Percentiles rank a stretch among this genome's conserved stretches.
Conservation (phyloP, 2,329 filamentous ascomycete species). For the Cryphonectria radicalis region DNA sequence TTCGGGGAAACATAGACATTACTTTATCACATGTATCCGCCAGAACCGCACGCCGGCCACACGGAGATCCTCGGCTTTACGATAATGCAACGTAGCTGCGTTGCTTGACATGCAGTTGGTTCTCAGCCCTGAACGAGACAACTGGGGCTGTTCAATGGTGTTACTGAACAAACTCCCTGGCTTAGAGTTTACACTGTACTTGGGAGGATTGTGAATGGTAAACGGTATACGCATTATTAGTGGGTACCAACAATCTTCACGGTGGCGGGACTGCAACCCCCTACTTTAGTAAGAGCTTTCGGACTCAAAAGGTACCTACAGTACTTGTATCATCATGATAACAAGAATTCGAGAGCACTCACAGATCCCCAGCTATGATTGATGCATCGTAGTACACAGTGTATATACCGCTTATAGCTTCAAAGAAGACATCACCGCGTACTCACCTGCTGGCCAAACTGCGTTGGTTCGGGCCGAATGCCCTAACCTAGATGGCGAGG, state of each 20-base stretch:
- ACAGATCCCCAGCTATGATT: not conserved
- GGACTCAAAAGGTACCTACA: not conserved
- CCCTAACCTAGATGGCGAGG: not conserved
- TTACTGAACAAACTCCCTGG: not conserved
- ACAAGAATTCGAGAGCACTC: too few relatives aligned
- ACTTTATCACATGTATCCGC: not conserved
- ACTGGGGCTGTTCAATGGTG: not conserved
- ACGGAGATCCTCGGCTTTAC: not conserved
- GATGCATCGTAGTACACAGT: not conserved
- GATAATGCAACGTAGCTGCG: not conserved
- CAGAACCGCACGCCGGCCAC: not conserved
- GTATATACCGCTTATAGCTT: not conserved
- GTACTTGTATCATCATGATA: not conserved
- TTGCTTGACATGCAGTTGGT: not conserved
- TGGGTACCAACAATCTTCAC: not conserved
- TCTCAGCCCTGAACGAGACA: too few relatives aligned
- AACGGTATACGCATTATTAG: not conserved
- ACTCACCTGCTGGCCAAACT: too few relatives aligned
- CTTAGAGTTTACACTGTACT: not conserved
- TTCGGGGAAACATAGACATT: not conserved
- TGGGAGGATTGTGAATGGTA: not conserved
- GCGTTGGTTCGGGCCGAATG: too few relatives aligned
- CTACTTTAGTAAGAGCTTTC: not conserved
- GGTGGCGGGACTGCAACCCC: not conserved
- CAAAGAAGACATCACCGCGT: too few relatives aligned